Conservation (phyloP, 805 yeast species). For the Kodamaea fukazawae region DNA sequence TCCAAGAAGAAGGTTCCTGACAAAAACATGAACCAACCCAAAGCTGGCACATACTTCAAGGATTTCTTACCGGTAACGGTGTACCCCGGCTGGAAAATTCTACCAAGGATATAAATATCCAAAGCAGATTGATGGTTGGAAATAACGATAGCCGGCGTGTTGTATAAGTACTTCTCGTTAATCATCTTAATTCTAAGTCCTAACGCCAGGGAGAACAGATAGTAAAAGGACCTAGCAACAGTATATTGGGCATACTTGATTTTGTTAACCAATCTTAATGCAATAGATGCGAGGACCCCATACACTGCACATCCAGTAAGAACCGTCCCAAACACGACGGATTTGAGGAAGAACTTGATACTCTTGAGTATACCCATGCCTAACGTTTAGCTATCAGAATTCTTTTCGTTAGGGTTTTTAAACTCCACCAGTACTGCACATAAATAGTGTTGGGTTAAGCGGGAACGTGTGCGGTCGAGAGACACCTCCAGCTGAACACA, state of each 20-base stretch:
- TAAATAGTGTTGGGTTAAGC: no score
- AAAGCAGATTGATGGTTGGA: conserved; percentile 91
- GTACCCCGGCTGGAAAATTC: conserved; percentile 81
- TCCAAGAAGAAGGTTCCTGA: conserved; percentile 91
- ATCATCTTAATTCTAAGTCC: conserved; percentile 70
- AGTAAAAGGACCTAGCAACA: conserved; percentile 80
- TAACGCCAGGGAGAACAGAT: conserved; percentile 54
- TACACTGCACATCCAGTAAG: conserved; percentile 63
- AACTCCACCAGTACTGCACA: no score
- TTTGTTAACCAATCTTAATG: conserved; percentile 66
- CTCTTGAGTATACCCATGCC: conserved; percentile 13
- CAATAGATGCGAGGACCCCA: conserved; percentile 74
- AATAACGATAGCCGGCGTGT: conserved; percentile 71
- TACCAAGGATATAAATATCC: conserved; percentile 80
- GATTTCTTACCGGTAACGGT: conserved; percentile 90
- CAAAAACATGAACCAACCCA: conserved; percentile 95
- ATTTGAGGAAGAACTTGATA: conserved; percentile 54
- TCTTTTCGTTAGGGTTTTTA: conserved; percentile 17
- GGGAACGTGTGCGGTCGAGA: no score
- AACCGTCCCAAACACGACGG: conserved; percentile 51
- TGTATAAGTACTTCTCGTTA: conserved; percentile 55
- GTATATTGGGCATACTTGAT: conserved; percentile 83
- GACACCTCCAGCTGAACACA: no score
- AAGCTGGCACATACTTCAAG: conserved; percentile 77
- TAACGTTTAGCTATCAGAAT: conserved; percentile 35